Evolutionary conservation across 208 protist genomes (phyloP).

Genomic region (Trypanosoma rangeli): DNA sequence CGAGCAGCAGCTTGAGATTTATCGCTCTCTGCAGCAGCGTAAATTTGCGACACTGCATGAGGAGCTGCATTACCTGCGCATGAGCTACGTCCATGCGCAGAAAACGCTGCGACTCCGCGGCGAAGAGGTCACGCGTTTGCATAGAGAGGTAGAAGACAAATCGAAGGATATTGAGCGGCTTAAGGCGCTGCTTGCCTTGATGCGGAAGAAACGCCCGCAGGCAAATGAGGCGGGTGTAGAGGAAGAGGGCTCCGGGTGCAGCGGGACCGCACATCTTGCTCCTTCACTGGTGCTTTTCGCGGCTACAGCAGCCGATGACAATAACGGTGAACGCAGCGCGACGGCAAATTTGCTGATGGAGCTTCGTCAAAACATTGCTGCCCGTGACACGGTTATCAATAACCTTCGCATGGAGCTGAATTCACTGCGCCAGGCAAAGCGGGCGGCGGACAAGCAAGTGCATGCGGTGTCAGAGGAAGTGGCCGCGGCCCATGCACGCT

Average conservation of each 20-base stretch:
- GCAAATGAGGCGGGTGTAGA: neutral
- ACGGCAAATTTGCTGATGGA: conserved; percentile 33
- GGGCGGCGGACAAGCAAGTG: conserved; percentile 25
- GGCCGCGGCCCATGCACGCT: conserved; percentile 1
- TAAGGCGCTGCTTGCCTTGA: neutral
- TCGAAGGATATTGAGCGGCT: conserved; percentile 36
- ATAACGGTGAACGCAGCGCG: neutral
- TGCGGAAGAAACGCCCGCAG: neutral
- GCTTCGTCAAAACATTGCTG: conserved; percentile 69
- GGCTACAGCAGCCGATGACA: neutral
- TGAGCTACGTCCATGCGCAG: conserved; percentile 51
- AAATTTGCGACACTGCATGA: conserved; percentile 61
- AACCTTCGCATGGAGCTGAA: conserved; percentile 45
- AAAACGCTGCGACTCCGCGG: conserved; percentile 51
- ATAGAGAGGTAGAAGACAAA: conserved; percentile 37
- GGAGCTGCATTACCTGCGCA: conserved; percentile 69
- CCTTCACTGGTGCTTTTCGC: conserved; percentile 25
- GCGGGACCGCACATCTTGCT: neutral
- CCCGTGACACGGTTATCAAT: conserved; percentile 68
- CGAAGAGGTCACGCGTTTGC: conserved; percentile 53
- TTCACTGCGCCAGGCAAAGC: conserved; percentile 27
- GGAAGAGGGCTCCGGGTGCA: neutral
- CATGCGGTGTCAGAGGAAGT: conserved; percentile 1
- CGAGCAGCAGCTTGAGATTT: conserved; percentile 34
- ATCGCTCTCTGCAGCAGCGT: conserved; percentile 51